phyloP scores from a whole-genome alignment of 768 basidiomycete species.

The Mycena leptocephala region DNA sequence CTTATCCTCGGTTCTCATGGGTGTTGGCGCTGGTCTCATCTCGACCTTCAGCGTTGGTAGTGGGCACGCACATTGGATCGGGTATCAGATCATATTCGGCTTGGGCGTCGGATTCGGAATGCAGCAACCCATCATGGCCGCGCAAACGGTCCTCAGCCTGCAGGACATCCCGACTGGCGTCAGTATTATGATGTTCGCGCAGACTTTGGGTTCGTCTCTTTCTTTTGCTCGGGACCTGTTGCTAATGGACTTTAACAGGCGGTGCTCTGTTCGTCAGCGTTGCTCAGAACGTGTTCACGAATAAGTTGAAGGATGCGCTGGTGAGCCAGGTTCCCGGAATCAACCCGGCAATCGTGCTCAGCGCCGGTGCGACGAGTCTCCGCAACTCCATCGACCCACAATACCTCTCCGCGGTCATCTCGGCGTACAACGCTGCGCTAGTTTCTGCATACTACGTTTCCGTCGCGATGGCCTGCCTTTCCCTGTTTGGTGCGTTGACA shows the following conservation, averaged over 20 bases:
- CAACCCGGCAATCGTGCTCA: constrained; percentile 14
- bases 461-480: constrained; percentile 26
- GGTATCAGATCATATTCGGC: constrained; percentile 44
- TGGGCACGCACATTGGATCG: constrained; percentile 38
- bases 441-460: constrained; percentile 23
- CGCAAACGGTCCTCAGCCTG: constrained; percentile 36
- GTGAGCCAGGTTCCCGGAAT: constrained; percentile 14
- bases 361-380: constrained; percentile 29
- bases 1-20: constrained; percentile 48
- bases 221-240: no score
- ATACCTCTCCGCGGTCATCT: constrained; percentile 17
- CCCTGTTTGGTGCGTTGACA: neutral
- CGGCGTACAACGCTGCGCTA: constrained; percentile 28
- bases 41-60: constrained; percentile 45
- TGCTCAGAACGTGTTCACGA: constrained; percentile 38
- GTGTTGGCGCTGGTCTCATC: constrained; percentile 57
- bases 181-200: constrained; percentile 40
- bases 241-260: no score
- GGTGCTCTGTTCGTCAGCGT: constrained; percentile 41
- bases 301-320: constrained; percentile 20
- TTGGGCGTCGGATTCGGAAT: constrained; percentile 49
- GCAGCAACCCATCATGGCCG: constrained; percentile 40
- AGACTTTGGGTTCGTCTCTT: constrained; percentile 26
- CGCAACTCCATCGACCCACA: constrained; percentile 2
- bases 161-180: constrained; percentile 37